phyloP scores from a whole-genome alignment of 1,139 yeast species.

The Suhomyces maxii region DNA sequence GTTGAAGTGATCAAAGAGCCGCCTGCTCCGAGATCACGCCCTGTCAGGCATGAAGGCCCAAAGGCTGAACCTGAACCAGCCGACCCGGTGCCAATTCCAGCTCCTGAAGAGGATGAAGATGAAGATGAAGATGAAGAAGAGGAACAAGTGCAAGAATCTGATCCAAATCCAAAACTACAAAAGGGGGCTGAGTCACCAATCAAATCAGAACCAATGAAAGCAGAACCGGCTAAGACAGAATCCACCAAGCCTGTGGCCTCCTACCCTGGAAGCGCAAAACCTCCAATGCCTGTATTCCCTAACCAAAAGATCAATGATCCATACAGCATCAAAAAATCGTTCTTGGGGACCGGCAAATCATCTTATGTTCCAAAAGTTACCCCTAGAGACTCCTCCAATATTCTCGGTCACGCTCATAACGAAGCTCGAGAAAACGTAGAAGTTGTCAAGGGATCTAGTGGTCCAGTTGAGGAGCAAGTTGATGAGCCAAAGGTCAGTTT shows the following conservation, averaged over 20 bases:
- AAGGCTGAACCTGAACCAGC: not conserved
- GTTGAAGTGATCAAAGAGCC: conserved; percentile 46
- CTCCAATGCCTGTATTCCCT: conserved; percentile 22
- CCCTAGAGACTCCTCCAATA: conserved; percentile 41
- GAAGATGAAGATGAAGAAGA: not conserved
- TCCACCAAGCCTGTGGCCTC: not conserved
- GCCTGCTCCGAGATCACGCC: conserved; percentile 12
- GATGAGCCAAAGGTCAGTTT: conserved; percentile 75
- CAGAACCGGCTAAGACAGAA: not conserved
- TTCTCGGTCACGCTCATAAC: conserved; percentile 33
- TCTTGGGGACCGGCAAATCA: conserved; percentile 43
- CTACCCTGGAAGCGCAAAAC: not conserved
- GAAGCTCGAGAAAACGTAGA: conserved; percentile 25
- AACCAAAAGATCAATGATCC: conserved; percentile 38
- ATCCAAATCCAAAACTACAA: not conserved
- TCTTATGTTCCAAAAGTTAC: conserved; percentile 46
- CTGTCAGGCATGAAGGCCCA: conserved; percentile 2
- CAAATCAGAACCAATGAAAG: not conserved
- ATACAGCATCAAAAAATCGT: conserved; percentile 44
- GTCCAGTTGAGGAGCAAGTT: conserved; percentile 32
- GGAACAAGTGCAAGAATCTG: not conserved
- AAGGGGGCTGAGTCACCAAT: not conserved
- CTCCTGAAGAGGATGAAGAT: not conserved
- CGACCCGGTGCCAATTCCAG: not conserved
- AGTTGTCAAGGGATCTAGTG: conserved; percentile 24